Conservation (phyloP, 345 rosid genomes). For the Erucastrum elatum region DNA sequence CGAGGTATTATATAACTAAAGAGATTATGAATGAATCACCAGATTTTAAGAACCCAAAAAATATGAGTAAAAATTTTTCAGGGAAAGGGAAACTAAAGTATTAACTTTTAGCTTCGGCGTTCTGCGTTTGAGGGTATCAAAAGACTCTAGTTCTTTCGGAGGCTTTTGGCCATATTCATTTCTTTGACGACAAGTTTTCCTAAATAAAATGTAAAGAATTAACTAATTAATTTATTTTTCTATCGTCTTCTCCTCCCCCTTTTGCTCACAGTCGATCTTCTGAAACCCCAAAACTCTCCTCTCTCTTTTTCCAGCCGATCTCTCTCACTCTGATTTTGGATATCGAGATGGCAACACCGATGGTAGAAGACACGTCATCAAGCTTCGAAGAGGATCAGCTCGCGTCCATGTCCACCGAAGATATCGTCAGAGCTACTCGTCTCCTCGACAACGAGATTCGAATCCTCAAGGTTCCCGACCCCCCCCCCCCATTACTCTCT, state of each 20-base stretch:
- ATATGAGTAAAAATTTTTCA: too few species aligned
- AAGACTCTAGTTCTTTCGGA: not conserved
- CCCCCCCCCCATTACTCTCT: constrained; percentile 14
- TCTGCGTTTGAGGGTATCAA: not conserved
- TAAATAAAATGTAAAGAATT: not conserved
- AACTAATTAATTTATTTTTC: not conserved
- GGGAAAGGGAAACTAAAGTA: too few species aligned
- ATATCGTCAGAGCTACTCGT: constrained; percentile 78
- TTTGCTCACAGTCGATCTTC: constrained; percentile 15
- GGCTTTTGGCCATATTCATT: not conserved
- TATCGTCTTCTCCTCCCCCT: not conserved
- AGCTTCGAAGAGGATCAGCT: constrained; percentile 89
- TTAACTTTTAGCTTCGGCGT: too few species aligned
- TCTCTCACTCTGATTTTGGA: too few species aligned
- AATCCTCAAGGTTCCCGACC: constrained; percentile 61
- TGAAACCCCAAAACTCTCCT: constrained; percentile 21
- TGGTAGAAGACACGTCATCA: constrained; percentile 66
- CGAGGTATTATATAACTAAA: not conserved
- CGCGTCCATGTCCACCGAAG: constrained; percentile 83
- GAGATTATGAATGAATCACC: too few species aligned
- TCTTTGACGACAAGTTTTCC: constrained; percentile 39
- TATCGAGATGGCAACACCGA: constrained; percentile 70
- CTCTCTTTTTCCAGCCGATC: not conserved
- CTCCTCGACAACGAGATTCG: constrained; percentile 95
- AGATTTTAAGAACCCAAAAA: too few species aligned